A percentile compares a stretch with the other conserved stretches of the same genome.
These are phyloP conservation scores for Podila clonocystis DNA, from an alignment of 192 early-diverging fungal species.

Conservation along the genomic window DNA sequence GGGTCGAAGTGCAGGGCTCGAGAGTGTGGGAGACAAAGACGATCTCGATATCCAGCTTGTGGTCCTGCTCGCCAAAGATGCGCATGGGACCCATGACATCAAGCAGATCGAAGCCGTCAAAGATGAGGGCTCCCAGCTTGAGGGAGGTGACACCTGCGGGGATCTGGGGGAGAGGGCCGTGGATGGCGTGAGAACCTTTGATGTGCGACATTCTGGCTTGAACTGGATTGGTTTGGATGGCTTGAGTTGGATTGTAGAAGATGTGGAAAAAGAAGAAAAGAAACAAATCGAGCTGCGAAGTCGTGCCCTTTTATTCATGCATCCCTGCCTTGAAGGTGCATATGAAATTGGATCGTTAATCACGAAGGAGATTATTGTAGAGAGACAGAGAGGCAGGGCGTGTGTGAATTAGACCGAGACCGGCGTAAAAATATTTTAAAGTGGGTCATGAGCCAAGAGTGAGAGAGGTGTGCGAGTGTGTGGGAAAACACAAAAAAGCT, in stretches of 20 bases:
- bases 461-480: too few relatives aligned
- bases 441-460: too few relatives aligned
- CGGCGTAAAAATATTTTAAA: too few relatives aligned
- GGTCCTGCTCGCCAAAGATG: slow-evolving; percentile 26
- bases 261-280: not conserved
- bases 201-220: slow-evolving; percentile 8
- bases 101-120: slow-evolving; percentile 36
- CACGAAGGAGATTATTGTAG: too few relatives aligned
- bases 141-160: slow-evolving; percentile 12
- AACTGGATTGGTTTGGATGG: not conserved
- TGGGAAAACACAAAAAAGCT: too few relatives aligned
- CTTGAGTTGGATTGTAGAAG: not conserved
- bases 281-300: not conserved
- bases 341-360: not conserved
- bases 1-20: slow-evolving; percentile 24
- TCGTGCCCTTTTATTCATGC: too few relatives aligned
- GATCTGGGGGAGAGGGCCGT: slow-evolving; percentile 43
- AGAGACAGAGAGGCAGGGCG: too few relatives aligned
- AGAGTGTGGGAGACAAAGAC: slow-evolving; percentile 14
- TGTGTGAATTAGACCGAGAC: too few relatives aligned
- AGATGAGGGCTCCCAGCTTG: slow-evolving; percentile 36
- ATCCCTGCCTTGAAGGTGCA: not conserved
- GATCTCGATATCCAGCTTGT: slow-evolving; percentile 33
- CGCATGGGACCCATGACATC: slow-evolving; percentile 49
- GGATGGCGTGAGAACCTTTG: slow-evolving; percentile 13